phyloP scores from a whole-genome alignment of 176 grass and related monocot genomes.

The Phoenix dactylifera region DNA sequence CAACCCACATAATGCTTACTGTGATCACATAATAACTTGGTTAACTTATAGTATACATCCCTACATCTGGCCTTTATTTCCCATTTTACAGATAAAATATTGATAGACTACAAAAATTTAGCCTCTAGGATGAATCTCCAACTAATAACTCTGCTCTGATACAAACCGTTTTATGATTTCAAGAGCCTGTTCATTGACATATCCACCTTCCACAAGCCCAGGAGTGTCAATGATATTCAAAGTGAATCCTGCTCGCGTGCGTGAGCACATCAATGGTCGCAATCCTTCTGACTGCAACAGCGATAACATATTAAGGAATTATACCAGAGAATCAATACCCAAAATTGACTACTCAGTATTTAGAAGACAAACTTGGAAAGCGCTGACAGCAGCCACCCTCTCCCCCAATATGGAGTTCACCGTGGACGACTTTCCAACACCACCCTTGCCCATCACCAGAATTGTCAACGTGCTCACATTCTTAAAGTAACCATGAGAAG shows the following conservation, averaged over 20 bases:
- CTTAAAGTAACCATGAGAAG: slow-evolving; percentile 28
- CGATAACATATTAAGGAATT: background rate
- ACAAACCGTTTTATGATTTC: slow-evolving; percentile 84
- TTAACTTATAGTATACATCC: too few relatives aligned
- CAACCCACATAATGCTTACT: too few relatives aligned
- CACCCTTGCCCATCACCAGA: slow-evolving; percentile 93
- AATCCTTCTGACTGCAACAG: slow-evolving; percentile 73
- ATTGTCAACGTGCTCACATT: slow-evolving; percentile 84
- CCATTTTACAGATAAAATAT: too few relatives aligned
- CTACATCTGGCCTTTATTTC: too few relatives aligned
- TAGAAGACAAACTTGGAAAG: slow-evolving; percentile 63
- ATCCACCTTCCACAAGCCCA: slow-evolving; percentile 89
- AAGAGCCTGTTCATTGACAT: slow-evolving; percentile 91
- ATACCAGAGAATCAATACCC: too few relatives aligned
- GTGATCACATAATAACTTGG: too few relatives aligned
- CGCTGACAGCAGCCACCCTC: slow-evolving; percentile 65
- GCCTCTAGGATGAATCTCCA: background rate
- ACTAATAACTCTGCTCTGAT: background rate
- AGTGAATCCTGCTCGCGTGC: slow-evolving; percentile 68
- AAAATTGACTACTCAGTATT: too few relatives aligned
- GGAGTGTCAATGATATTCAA: slow-evolving; percentile 95
- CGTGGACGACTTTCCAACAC: slow-evolving; percentile 92
- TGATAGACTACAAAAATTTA: too few relatives aligned
- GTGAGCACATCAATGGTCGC: slow-evolving; percentile 71
- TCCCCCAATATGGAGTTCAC: slow-evolving; percentile 89